Conservation (phyloP, 2,329 filamentous ascomycete species). For the Ophiostoma perfectum region DNA sequence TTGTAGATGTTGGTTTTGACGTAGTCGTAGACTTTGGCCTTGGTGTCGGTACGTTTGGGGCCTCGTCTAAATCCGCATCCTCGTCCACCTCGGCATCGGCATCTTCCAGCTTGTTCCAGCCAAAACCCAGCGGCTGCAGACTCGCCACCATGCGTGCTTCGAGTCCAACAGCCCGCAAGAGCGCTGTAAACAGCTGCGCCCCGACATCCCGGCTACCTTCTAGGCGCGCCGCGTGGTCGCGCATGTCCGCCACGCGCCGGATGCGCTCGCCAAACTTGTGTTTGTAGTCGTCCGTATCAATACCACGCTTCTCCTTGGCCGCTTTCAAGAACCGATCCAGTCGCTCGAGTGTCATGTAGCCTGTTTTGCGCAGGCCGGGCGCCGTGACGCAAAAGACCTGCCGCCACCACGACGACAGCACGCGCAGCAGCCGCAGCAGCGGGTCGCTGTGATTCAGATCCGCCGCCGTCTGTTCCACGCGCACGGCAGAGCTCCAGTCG, state of each 20-base stretch:
- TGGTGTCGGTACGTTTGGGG: not conserved
- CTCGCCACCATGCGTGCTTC: slow-evolving; percentile 80
- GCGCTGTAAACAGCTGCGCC: slow-evolving; percentile 80
- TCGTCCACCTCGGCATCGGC: slow-evolving; percentile 50
- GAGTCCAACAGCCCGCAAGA: slow-evolving; percentile 73
- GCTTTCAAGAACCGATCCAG: slow-evolving; percentile 69
- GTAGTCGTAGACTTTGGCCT: not conserved
- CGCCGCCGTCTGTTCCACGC: slow-evolving; percentile 62
- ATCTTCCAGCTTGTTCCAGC: slow-evolving; percentile 83
- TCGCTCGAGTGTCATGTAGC: slow-evolving; percentile 74
- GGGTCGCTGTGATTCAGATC: slow-evolving; percentile 83
- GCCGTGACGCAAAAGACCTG: slow-evolving; percentile 71
- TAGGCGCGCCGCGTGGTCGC: slow-evolving; percentile 60
- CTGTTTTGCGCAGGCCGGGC: slow-evolving; percentile 79
- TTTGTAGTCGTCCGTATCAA: slow-evolving; percentile 33
- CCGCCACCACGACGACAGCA: slow-evolving; percentile 81
- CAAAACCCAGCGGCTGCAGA: slow-evolving; percentile 81
- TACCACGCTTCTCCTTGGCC: slow-evolving; percentile 43
- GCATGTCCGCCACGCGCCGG: slow-evolving; percentile 60
- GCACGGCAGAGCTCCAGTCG: slow-evolving; percentile 39
- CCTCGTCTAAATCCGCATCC: slow-evolving; percentile 21
- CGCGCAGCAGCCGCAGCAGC: slow-evolving; percentile 67
- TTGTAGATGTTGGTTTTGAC: not conserved
- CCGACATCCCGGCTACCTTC: slow-evolving; percentile 82
- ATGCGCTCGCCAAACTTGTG: slow-evolving; percentile 70